phyloP scores from a whole-genome alignment of 2,329 filamentous ascomycete species.

The Cyphellophora attinorum region DNA sequence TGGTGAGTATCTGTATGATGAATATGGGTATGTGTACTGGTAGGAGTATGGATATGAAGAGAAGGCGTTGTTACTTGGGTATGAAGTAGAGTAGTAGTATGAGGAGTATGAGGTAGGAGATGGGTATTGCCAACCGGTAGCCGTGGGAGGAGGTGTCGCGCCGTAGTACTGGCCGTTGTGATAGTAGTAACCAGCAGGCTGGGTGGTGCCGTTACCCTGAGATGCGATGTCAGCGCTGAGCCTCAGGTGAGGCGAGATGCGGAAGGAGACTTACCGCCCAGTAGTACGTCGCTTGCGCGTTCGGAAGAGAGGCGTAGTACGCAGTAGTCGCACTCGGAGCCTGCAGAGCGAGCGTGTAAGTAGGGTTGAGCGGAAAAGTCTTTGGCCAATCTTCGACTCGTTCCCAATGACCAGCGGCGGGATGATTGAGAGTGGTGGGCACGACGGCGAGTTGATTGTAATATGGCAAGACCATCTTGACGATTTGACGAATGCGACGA shows the following conservation, averaged over 20 bases:
- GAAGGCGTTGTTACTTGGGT: conserved; percentile 3
- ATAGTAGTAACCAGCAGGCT: conserved; percentile 15
- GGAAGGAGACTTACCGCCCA: conserved; percentile 8
- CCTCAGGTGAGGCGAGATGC: not conserved
- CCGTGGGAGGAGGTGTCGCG: conserved; percentile 6
- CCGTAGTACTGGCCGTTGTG: conserved; percentile 15
- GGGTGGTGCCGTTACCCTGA: conserved; percentile 10
- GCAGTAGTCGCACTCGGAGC: not conserved
- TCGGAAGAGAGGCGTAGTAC: conserved; percentile 8
- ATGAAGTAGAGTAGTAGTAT: conserved; percentile 6
- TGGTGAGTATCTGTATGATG: conserved; percentile 12
- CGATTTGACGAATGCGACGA: not conserved
- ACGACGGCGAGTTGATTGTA: conserved; percentile 14
- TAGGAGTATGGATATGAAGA: conserved; percentile 9
- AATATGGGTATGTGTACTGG: conserved; percentile 5
- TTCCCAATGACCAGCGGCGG: conserved; percentile 11
- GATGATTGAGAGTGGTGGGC: conserved; percentile 11
- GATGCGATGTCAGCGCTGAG: conserved; percentile 4
- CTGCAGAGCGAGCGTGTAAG: conserved; percentile 14
- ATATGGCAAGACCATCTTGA: conserved; percentile 3
- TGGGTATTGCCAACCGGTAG: conserved; percentile 18
- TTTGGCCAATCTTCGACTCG: conserved; percentile 15
- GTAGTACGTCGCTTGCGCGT: conserved; percentile 12
- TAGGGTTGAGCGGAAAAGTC: conserved; percentile 14
- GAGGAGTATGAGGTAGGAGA: conserved; percentile 14